Percentiles rank a stretch among this genome's conserved stretches.
phyloP scores from a whole-genome alignment of 306 rosid species.

The Vigna hirtella region DNA sequence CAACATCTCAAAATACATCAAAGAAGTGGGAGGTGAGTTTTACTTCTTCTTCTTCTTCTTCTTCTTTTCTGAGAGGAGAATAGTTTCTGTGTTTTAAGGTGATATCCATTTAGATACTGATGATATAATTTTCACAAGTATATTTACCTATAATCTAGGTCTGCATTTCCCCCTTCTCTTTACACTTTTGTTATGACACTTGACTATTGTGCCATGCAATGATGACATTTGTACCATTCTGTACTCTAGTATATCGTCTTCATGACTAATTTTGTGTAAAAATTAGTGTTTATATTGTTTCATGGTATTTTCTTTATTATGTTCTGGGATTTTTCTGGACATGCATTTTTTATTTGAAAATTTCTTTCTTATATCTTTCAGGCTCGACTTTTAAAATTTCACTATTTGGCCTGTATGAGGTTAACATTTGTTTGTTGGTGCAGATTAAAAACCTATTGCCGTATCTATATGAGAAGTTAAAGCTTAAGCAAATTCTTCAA shows the following conservation, averaged over 20 bases:
- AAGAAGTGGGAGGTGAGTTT: slow-evolving; percentile 64
- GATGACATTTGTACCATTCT: not conserved
- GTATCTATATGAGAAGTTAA: slow-evolving; percentile 75
- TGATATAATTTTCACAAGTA: slow-evolving; percentile 14
- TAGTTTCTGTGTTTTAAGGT: slow-evolving; percentile 1
- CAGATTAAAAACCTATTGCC: slow-evolving; percentile 61
- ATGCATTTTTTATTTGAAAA: slow-evolving; percentile 20
- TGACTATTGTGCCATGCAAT: slow-evolving; percentile 25
- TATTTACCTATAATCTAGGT: not conserved
- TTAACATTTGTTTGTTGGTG: slow-evolving; percentile 45
- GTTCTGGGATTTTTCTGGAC: slow-evolving; percentile 1
- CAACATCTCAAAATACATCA: slow-evolving; percentile 48
- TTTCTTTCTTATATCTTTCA: not conserved
- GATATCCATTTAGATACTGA: not conserved
- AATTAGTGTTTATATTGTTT: slow-evolving; percentile 3
- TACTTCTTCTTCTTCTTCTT: not conserved
- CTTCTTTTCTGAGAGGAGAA: not conserved
- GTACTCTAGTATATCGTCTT: slow-evolving; percentile 3
- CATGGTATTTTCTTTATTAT: slow-evolving; percentile 12
- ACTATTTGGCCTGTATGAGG: slow-evolving; percentile 27
- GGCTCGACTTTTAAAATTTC: slow-evolving; percentile 11
- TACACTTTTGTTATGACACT: not conserved
- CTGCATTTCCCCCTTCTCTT: not conserved
- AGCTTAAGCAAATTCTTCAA: slow-evolving; percentile 89
- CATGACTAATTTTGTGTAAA: not conserved